These are phyloP conservation scores for Pholiota microspora DNA, from an alignment of 768 basidiomycete species.

Conservation along the genomic window DNA sequence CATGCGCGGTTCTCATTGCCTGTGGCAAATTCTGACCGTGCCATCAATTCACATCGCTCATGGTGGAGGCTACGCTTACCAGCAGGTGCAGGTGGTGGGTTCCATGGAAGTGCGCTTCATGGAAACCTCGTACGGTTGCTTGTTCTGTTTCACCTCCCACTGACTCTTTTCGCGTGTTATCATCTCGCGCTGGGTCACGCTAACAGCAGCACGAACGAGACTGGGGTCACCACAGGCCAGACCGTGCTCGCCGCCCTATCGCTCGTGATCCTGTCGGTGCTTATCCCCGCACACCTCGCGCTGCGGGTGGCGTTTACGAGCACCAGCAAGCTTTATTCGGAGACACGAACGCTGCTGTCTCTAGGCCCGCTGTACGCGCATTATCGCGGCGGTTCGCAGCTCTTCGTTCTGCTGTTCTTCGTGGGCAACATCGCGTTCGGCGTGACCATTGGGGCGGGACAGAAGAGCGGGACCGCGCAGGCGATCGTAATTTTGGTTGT, in stretches of 20 bases:
- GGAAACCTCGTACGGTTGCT: conserved; percentile 93
- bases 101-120: conserved; percentile 78
- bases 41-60: conserved; percentile 34
- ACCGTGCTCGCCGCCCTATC: conserved; percentile 80
- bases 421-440: conserved; percentile 82
- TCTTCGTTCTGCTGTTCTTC: conserved; percentile 83
- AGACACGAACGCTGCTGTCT: conserved; percentile 86
- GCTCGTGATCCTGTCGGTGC: conserved; percentile 76
- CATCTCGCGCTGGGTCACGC: conserved; percentile 65
- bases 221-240: conserved; percentile 51
- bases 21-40: conserved; percentile 30
- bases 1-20: conserved; percentile 30
- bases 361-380: conserved; percentile 95
- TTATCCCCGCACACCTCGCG: conserved; percentile 73
- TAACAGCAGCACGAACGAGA: not conserved
- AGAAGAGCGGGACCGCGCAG: conserved; percentile 88
- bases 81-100: conserved; percentile 69
- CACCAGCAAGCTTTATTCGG: conserved; percentile 91
- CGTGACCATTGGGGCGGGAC: conserved; percentile 84
- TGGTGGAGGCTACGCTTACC: conserved; percentile 61
- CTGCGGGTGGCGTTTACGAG: conserved; percentile 77
- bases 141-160: conserved; percentile 90
- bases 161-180: conserved; percentile 90
- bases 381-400: conserved; percentile 86
- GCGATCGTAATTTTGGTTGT: conserved; percentile 86